Percentiles rank a stretch among this genome's conserved stretches.
Evolutionary conservation across 1,284 basidiomycete genomes (phyloP).

Genomic region (Stygiomarasmius scandens): DNA sequence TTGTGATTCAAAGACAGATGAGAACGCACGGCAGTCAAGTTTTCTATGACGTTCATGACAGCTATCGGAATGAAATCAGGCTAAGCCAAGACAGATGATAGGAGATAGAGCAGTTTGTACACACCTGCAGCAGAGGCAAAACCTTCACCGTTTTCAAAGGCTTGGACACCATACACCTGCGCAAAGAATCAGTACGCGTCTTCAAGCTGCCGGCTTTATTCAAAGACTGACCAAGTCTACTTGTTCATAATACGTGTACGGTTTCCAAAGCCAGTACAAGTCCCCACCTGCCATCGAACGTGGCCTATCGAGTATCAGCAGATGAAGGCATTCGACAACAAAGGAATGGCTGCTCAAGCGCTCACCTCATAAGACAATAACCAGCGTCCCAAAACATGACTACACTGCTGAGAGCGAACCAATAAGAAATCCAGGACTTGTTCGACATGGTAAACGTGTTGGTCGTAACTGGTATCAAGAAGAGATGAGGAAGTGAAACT

Average conservation of each 20-base stretch:
- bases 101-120: slow-evolving; percentile 11
- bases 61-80: slow-evolving; percentile 32
- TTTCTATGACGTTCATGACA: slow-evolving; percentile 58
- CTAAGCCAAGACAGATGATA: slow-evolving; percentile 1
- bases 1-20: slow-evolving; percentile 1
- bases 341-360: neutral
- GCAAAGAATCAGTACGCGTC: neutral
- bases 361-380: slow-evolving; percentile 19
- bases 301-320: slow-evolving; percentile 12
- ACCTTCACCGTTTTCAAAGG: slow-evolving; percentile 50
- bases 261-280: slow-evolving; percentile 58
- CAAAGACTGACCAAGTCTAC: slow-evolving; percentile 47
- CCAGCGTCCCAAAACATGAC: slow-evolving; percentile 21
- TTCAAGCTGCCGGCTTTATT: neutral
- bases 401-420: slow-evolving; percentile 17
- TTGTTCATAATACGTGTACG: slow-evolving; percentile 50
- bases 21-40: slow-evolving; percentile 43
- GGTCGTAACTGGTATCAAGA: neutral
- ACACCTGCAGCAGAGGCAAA: slow-evolving; percentile 58
- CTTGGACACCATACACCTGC: slow-evolving; percentile 50
- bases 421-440: slow-evolving; percentile 16
- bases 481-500: neutral
- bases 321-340: neutral
- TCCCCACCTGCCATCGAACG: slow-evolving; percentile 43
- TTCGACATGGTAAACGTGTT: slow-evolving; percentile 1